Evolutionary conservation across 495 filamentous ascomycete genomes (phyloP), one percentile per base, ranked within the genome.

Genomic region (Hyaloscypha bicolor): DNA sequence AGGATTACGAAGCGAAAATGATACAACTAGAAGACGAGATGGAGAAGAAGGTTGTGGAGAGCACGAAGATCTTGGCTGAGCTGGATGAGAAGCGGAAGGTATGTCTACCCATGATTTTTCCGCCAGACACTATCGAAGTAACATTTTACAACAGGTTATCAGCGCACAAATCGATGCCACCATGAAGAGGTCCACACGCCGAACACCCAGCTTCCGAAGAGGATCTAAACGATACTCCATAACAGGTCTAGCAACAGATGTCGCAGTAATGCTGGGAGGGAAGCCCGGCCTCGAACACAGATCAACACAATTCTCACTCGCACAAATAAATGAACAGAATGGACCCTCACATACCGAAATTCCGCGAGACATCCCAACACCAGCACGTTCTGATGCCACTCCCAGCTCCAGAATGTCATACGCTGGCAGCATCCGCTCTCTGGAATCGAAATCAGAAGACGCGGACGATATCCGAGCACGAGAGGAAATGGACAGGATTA

Each of bases 71-170:
- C 53, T 31, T 56, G 22, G 53, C 53, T 4, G 53, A 56, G 53
- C 53, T 56, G 22, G 53, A 56, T 56, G 12, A 56, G 29, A 56
- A 56, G 22, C 53, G 53, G 29, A 56, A 56, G 53, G 53, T 56
- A 56, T 29, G 22, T 53, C 51, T n/a, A 25, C 22, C 12, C 35
- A 2, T 14, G 42, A 14, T 19, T 48, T 48, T 6, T 48, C 4
- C 16, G 9, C 9, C 42, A 16, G 16, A 48, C 25, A 25, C 25
- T 25, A 48, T 14, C 16, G 4, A 4, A 48, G 8, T 48, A 56
- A 56, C 53, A 29, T 0, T 31, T 56, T 30, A 25, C 29, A 25
- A 3, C 12, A 56, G 53, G 53, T 9, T 30, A 56, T 56, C 19
- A 56, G 53, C 29, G 53, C 53, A 9, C 21, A 29, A 31, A 25